Base-by-base conservation (phyloP, 768 basidiomycete species). In the Leucocoprinus birnbaumii region DNA sequence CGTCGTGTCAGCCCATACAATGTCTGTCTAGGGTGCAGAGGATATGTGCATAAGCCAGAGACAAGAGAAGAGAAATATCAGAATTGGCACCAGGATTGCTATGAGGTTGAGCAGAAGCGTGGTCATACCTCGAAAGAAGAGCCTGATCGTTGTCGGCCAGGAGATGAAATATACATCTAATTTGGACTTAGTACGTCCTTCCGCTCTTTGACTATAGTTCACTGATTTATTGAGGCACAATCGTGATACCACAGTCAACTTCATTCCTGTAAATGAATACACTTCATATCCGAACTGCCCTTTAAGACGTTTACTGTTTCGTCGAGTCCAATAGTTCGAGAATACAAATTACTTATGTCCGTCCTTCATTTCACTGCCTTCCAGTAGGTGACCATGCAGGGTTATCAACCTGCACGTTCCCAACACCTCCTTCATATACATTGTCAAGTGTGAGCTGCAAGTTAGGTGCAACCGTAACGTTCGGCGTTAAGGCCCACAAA, bases 391-490 rank as follows among this genome's bases (percentile, higher is more conserved):
- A 77, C 84, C 84, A 89, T 7, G 34, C 49, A 1, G 87, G 87
- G 56, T 88, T 89, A 63, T 86, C 76, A 18, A 68, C 68, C 26
- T 69, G 68, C 19, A 89, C 74, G 4, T 73, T 64, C 0, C 80
- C 82, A n/a, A 89, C 79, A 11, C 87, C 87, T 22, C 86, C 86
- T 50, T 88, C 84, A 53, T 83, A 79, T 3, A 80, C 68, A 0
- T 70, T 76, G 56, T 89, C 84, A 13, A 85, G 65, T 0, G 72
- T 73, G 3, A 91, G 68, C 52, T 79, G 63, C 22, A 91, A 66
- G 3, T 74, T 73, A 0, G 86, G 86, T 0, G 76, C 63, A 26
- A 86, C 67, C 0, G 72, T 58, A 1, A 71, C 72, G 27, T 68
- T 68, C 1, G 78, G 65, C 38, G 78, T 78, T 80, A 89, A 78